Base-by-base conservation (phyloP, 495 filamentous ascomycete genomes). In the Penicillium salamii region DNA sequence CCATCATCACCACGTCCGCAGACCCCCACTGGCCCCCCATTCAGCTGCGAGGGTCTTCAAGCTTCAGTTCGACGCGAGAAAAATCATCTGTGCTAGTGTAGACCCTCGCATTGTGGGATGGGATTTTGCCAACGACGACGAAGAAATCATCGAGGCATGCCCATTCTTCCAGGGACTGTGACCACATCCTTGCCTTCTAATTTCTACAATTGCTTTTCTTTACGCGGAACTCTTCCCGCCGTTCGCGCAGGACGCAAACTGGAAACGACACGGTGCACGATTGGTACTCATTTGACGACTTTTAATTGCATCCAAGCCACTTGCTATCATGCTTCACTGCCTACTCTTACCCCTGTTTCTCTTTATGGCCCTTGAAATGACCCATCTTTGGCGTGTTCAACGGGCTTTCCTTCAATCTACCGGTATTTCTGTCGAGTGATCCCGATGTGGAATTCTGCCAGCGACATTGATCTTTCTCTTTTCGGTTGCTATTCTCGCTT, bases 61-160 rank as follows among this genome's bases (percentile, higher is more conserved):
- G 69, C 76, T 97, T 20, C 95, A 98, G 71, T 98, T 97, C 58
- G 93, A 98, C 60, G 85, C 91, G 0, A 79, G 92, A 37, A 85
- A 91, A 62, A 95, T 98, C 64, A 88, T 98, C 45, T 96, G 91
- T 69, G 95, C 92, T 55, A 89, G 85, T 39, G 90, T 96, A 59
- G 87, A 93, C 48, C 86, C 84, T 24, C 83, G 85, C 42, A 97
- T 98, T 52, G 89, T 97, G 3, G 93, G 91, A 3, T 98, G 93
- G 93, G 93, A 98, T 70, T 98, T 96, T 77, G 92, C 90, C 41
- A 87, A 87, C 55, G 87, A 81, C n/a, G 93, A 98, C 44, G 71
- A 81, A 57, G 83, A 91, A 52, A 83, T 98, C 37, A 82, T 90
- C 45, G 85, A 88, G 60, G 89, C 88, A 2, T 82, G 82, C 44